Percentiles rank a stretch among this genome's conserved stretches.
These are phyloP conservation scores for Flaveria ramosissima DNA, from an alignment of 129 eudicot genomes.

Conservation along the genomic window DNA sequence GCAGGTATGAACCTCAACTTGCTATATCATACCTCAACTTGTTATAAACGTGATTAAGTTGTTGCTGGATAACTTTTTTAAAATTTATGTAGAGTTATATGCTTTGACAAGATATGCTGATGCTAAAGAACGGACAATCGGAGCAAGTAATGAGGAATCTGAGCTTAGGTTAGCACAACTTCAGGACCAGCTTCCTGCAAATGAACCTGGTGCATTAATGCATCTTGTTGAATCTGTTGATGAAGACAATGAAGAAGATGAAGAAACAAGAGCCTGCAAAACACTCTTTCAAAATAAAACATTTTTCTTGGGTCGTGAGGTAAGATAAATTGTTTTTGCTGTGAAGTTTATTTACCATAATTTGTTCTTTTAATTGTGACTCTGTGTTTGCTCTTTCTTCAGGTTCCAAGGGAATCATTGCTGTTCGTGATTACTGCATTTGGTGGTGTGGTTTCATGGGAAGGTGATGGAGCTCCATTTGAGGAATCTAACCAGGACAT, in stretches of 20 bases:
- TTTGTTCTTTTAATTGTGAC: background rate
- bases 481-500: slow-evolving; percentile 67
- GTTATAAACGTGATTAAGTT: background rate
- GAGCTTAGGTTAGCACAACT: slow-evolving; percentile 82
- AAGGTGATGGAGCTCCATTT: slow-evolving; percentile 84
- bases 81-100: slow-evolving; percentile 63
- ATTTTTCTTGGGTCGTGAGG: slow-evolving; percentile 88
- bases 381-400: background rate
- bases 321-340: background rate
- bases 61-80: background rate
- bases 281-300: slow-evolving; percentile 55
- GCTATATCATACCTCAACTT: background rate
- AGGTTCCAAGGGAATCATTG: slow-evolving; percentile 88
- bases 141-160: slow-evolving; percentile 49
- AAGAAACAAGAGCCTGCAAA: slow-evolving; percentile 64
- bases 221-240: slow-evolving; percentile 61
- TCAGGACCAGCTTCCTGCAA: slow-evolving; percentile 76
- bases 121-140: slow-evolving; percentile 40
- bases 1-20: slow-evolving; percentile 52
- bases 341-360: no score
- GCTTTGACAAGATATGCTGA: slow-evolving; percentile 67
- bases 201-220: slow-evolving; percentile 81
- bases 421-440: slow-evolving; percentile 86
- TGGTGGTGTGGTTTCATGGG: slow-evolving; percentile 89
- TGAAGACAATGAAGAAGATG: slow-evolving; percentile 60